Evolutionary conservation across 108 stramenopile species (phyloP), one percentile per base, ranked within the genome.

Genomic region (Nitzschia sp.): DNA sequence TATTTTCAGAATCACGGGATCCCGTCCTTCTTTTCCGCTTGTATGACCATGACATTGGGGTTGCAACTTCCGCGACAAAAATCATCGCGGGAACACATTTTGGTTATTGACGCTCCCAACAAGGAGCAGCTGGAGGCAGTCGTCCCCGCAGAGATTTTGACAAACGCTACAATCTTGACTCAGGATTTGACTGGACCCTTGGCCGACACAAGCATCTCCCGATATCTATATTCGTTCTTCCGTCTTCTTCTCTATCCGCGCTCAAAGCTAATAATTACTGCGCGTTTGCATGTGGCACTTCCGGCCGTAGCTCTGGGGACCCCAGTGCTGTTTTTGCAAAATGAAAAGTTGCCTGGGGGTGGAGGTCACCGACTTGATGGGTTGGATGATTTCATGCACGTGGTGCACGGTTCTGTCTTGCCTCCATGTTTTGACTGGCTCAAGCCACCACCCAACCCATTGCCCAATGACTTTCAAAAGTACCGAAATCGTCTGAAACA

Each of bases 311-410:
- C 64, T 8, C 26, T 65, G 64, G 64, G 64, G 27, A 49, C 53
- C 9, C 45, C 64, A 18, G 64, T 65, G 26, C 9, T 65, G 26
- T 26, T 65, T n/a, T 26, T 65, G 17, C 25, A 21, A 13, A 30
- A 49, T 49, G 19, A 49, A 18, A 48, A 46, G 9, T 49, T 65
- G 64, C 64, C 64, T 8, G 64, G 64, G 18, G 64, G 64, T 27
- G 64, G 64, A 24, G 64, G 64, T 48, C 17, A 30, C 24, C 19
- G 47, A 17, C 11, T 17, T 6, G 42, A 18, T 27, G 21, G 64
- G 6, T 24, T 65, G 15, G 25, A 26, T 49, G 64, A 26, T 65
- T 30, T 65, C 18, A 18, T 24, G 59, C 21, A 27, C 31, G 59
- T 29, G 9, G 59, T 59, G 11, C 59, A 30, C 8, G 59, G 28